Base-by-base conservation (phyloP, 139 green algal genomes). In the Coelastrella sp. region DNA sequence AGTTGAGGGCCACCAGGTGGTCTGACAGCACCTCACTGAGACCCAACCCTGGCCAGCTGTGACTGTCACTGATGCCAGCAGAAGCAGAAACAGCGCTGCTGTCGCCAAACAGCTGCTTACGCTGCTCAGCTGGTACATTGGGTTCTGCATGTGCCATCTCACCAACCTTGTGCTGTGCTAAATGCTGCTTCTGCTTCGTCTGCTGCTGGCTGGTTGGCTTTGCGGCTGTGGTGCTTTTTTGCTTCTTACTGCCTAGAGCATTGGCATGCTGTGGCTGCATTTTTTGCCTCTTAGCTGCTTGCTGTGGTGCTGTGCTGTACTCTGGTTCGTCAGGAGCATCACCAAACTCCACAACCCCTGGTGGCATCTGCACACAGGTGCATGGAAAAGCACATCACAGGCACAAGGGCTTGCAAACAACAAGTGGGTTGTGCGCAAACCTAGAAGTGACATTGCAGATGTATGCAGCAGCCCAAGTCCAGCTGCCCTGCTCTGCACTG, bases 1-100 rank as follows among this genome's bases (percentile, higher is more conserved):
- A 98, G 84, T 95, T 94, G n/a, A 95, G 91, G 0, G 80, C 90
- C 56, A 92, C 86, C 7, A 97, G 90, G 61, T 96, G 92, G 17
- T 90, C 78, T 3, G 76, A 63, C 78, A 97, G 88, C 6, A 70
- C 74, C 7, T 81, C n/a, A 19, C 88, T 90, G 73, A 97, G 78
- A 19, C 94, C 95, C 59, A 97, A 80, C 0, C 86, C 91, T 11
- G 25, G 19, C 89, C 93, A 96, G 81, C 57, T 93, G 84, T 73
- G 27, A 25, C 56, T 85, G 72, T n/a, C 61, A 20, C 88, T 85
- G 6, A 63, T 27, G 17, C 84, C 85, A 35, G 6, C 65, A 20
- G 74, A 58, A 27, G 24, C 87, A 61, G 22, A 76, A 59, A 0
- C 84, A 15, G 22, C 83, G 8, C n/a, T 8, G 10, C 27, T 12